Percentiles rank a stretch among this genome's conserved stretches.
These are phyloP conservation scores for Lecanicillium sp. DNA, from an alignment of 2,329 filamentous ascomycete genomes.

Conservation along the genomic window DNA sequence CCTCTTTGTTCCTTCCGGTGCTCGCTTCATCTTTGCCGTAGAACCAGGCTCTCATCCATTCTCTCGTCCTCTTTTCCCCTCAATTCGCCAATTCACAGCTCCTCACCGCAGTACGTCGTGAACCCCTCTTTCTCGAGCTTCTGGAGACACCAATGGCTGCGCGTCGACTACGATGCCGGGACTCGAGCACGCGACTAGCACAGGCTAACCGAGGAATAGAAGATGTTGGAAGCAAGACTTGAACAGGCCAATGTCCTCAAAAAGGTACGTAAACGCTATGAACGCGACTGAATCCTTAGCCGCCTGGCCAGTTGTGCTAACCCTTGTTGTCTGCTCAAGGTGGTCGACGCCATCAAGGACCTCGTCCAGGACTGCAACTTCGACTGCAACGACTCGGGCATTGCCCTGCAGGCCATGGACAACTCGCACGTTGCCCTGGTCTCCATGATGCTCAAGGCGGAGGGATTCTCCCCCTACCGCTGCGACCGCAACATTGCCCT, in stretches of 20 bases:
- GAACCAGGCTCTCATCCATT: not conserved
- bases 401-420: constrained; percentile 98
- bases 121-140: too few relatives aligned
- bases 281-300: not conserved
- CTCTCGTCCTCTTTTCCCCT: constrained; percentile 4
- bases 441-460: constrained; percentile 96
- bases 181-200: not conserved
- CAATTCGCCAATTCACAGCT: constrained; percentile 1
- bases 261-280: constrained; percentile 73
- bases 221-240: constrained; percentile 92
- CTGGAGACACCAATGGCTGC: too few relatives aligned
- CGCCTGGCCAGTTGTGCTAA: constrained; percentile 12
- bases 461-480: constrained; percentile 88
- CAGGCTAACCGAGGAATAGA: constrained; percentile 20
- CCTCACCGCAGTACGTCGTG: too few relatives aligned
- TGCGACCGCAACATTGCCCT: constrained; percentile 99
- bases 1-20: constrained; percentile 3
- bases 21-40: too few relatives aligned
- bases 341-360: constrained; percentile 98
- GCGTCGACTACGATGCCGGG: not conserved
- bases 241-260: constrained; percentile 91
- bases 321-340: constrained; percentile 39
- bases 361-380: constrained; percentile 99
- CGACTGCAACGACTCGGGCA: constrained; percentile 99
- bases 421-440: constrained; percentile 99